phyloP scores from a whole-genome alignment of 2,329 filamentous ascomycete genomes.

The Mycosphaerella sp. region DNA sequence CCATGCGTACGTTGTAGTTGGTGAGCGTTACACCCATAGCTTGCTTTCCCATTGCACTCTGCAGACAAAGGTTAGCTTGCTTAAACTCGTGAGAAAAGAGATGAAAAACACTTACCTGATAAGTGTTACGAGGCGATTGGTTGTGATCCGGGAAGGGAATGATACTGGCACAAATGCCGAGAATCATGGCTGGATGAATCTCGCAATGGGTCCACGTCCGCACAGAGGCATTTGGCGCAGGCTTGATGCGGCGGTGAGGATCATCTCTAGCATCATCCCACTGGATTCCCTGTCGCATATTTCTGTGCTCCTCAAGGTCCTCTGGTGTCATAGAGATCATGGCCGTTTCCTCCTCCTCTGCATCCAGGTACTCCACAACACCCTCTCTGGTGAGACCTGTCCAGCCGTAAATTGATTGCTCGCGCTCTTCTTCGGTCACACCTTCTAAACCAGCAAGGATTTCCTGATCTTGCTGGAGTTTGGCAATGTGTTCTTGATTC shows the following conservation, averaged over 20 bases:
- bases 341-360: constrained; percentile 94
- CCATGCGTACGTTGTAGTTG: constrained; percentile 95
- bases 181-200: constrained; percentile 98
- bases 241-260: constrained; percentile 80
- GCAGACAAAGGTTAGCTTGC: constrained; percentile 43
- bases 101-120: constrained; percentile 6
- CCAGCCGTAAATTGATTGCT: constrained; percentile 71
- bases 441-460: constrained; percentile 41
- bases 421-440: constrained; percentile 52
- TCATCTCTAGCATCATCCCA: constrained; percentile 58
- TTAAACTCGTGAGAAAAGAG: neutral
- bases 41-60: constrained; percentile 99
- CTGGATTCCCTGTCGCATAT: constrained; percentile 33
- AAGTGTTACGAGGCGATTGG: constrained; percentile 95
- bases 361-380: constrained; percentile 92
- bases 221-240: constrained; percentile 76
- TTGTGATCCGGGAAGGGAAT: constrained; percentile 99
- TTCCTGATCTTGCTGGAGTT: constrained; percentile 67
- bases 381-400: constrained; percentile 75
- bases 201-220: constrained; percentile 97
- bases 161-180: constrained; percentile 97
- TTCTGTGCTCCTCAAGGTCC: constrained; percentile 63
- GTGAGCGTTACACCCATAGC: constrained; percentile 99
- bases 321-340: constrained; percentile 99
- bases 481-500: constrained; percentile 73